Evolutionary conservation across 2,329 filamentous ascomycete species (phyloP), one percentile per base, ranked within the genome.

Genomic region (Zasmidium angulare): DNA sequence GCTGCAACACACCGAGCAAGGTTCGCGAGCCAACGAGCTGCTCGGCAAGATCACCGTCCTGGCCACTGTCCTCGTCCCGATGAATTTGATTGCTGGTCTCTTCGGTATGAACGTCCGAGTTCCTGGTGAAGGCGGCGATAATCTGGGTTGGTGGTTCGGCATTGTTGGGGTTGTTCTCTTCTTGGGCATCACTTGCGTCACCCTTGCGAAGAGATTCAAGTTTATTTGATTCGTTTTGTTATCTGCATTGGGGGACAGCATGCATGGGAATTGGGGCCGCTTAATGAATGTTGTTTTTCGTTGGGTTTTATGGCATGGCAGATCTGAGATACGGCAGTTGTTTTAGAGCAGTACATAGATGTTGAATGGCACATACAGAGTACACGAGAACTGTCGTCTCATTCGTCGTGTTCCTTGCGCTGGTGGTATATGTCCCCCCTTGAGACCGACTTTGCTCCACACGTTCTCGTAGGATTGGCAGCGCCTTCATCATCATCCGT

Each of bases 31-130:
- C 56, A 98, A 98, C 78, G 86, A 89, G 65, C 89, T 93, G 6
- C 84, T 99, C 12, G 93, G 91, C 78, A 96, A 97, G 79, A 95
- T 99, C 69, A 99, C 95, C 0, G 85, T 98, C 60, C 82, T 98
- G 64, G 95, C 92, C 0, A 96, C 93, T 2, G 90, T 99, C 66
- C 84, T 99, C n/a, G 93, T 99, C 59, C 95, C 95, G 2, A 86
- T 99, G 66, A 99, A 98, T 73, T 80, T 99, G 65, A 87, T 98
- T 63, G 96, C 91, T 43, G 89, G 90, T 76, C 78, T 93, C 47
- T 93, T 93, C 71, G 91, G 91, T 56, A 96, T 96, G 91, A 96
- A 96, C 76, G 90, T 96, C 1, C 72, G 74, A 2, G 88, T 95
- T 17, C 90, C 90, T 0, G 92, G 87, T 56, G 73, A 78, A 21